phyloP scores from a whole-genome alignment of 2,329 filamentous ascomycete species.

The Gremmenia infestans region DNA sequence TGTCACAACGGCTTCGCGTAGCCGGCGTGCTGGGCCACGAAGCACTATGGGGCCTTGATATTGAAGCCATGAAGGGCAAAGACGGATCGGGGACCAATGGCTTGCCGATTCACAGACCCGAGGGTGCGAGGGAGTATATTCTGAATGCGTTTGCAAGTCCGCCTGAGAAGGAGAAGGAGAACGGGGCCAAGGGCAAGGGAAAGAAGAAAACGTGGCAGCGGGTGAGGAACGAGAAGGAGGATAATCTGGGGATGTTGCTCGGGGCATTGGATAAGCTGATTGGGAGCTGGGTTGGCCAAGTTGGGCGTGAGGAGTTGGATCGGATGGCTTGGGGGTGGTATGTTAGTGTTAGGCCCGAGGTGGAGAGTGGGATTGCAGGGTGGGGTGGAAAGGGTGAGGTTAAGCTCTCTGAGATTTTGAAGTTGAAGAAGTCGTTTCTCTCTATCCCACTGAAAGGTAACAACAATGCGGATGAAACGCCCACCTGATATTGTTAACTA shows the following conservation, averaged over 20 bases:
- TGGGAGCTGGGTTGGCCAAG: constrained; percentile 64
- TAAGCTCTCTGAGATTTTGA: constrained; percentile 60
- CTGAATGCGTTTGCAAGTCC: constrained; percentile 52
- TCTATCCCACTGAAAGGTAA: too few relatives aligned
- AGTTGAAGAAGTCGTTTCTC: constrained; percentile 41
- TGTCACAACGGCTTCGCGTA: constrained; percentile 46
- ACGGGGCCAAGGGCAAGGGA: constrained; percentile 16
- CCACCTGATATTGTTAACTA: too few relatives aligned
- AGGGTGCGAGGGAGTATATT: constrained; percentile 58
- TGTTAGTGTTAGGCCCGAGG: constrained; percentile 66
- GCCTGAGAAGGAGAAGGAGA: constrained; percentile 8
- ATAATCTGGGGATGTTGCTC: constrained; percentile 64
- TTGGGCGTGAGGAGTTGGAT: constrained; percentile 65
- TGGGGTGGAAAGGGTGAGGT: constrained; percentile 80
- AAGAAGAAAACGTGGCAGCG: constrained; percentile 51
- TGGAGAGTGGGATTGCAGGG: constrained; percentile 67
- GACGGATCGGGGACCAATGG: constrained; percentile 33
- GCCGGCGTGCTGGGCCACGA: constrained; percentile 43
- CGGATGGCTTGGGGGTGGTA: constrained; percentile 80
- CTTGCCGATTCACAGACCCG: constrained; percentile 70
- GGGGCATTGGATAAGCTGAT: constrained; percentile 68
- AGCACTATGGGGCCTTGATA: constrained; percentile 56
- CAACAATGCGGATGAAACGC: too few relatives aligned
- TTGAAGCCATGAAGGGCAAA: constrained; percentile 40
- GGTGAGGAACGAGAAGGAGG: constrained; percentile 56